A percentile compares a stretch with the other conserved stretches of the same genome.
phyloP scores from a whole-genome alignment of 164 flowering plant species.

The Paratinospora sagittata region DNA sequence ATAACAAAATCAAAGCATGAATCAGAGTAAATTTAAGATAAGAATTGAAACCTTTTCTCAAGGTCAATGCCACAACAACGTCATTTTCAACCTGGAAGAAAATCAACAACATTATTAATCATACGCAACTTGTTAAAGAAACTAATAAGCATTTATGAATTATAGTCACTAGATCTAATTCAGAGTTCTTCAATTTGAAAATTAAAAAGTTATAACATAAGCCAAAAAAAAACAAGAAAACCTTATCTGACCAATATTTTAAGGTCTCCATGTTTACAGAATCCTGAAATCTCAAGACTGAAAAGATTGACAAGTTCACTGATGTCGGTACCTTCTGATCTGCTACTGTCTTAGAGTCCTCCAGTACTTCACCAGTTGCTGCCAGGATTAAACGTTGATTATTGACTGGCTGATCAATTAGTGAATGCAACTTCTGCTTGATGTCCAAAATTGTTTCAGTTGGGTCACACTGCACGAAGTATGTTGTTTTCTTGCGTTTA shows the following conservation, averaged over 20 bases:
- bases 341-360: slow-evolving; percentile 82
- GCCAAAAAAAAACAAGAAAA: background rate
- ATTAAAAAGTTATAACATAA: too few species aligned
- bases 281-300: background rate
- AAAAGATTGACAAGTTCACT: background rate
- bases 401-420: slow-evolving; percentile 63
- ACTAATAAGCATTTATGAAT: background rate
- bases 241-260: background rate
- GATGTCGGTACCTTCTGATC: slow-evolving; percentile 64
- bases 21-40: background rate
- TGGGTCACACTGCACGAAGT: slow-evolving; percentile 89
- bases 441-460: slow-evolving; percentile 67
- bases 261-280: background rate
- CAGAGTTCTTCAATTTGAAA: too few species aligned
- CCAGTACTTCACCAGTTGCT: slow-evolving; percentile 52
- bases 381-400: slow-evolving; percentile 67
- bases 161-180: too few species aligned
- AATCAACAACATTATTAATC: background rate
- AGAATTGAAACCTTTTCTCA: slow-evolving; percentile 64
- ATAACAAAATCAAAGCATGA: background rate
- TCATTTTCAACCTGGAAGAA: slow-evolving; percentile 89
- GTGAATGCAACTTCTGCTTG: slow-evolving; percentile 65
- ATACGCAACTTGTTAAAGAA: background rate
- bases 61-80: slow-evolving; percentile 81
- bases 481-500: slow-evolving; percentile 82